Percentiles rank a stretch among this genome's conserved stretches.
phyloP scores from a whole-genome alignment of 495 filamentous ascomycete species.

The Lasiosphaeria miniovina region DNA sequence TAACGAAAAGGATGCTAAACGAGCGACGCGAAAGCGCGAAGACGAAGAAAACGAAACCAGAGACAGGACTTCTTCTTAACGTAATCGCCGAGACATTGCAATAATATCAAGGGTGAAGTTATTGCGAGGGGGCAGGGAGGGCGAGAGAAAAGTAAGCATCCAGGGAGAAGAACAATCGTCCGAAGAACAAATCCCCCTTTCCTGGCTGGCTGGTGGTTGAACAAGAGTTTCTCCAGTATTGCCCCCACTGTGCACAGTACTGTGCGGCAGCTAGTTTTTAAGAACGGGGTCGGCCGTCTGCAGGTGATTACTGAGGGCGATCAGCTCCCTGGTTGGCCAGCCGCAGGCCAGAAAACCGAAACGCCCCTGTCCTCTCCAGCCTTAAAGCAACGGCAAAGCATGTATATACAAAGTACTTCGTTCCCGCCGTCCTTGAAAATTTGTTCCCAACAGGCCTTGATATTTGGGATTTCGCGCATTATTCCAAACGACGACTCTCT shows the following conservation, averaged over 20 bases:
- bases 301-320: background rate
- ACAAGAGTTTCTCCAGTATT: background rate
- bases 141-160: background rate
- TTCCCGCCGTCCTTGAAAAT: background rate
- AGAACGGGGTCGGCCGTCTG: background rate
- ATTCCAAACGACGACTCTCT: too few relatives aligned
- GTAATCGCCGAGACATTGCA: slow-evolving; percentile 15
- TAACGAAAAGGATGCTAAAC: slow-evolving; percentile 3
- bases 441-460: background rate
- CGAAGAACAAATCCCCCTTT: slow-evolving; percentile 5
- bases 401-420: background rate
- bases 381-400: background rate
- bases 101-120: background rate
- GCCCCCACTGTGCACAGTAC: background rate
- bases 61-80: slow-evolving; percentile 3
- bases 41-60: slow-evolving; percentile 8
- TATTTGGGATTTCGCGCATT: too few relatives aligned
- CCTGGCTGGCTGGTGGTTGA: background rate
- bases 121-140: background rate
- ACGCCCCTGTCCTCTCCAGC: background rate
- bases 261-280: background rate
- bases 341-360: background rate
- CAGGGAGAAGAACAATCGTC: background rate
- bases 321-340: slow-evolving; percentile 3
- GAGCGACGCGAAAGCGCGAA: slow-evolving; percentile 10